Conservation (phyloP, 352 stramenopile species). For the Pythium plurisporium region DNA sequence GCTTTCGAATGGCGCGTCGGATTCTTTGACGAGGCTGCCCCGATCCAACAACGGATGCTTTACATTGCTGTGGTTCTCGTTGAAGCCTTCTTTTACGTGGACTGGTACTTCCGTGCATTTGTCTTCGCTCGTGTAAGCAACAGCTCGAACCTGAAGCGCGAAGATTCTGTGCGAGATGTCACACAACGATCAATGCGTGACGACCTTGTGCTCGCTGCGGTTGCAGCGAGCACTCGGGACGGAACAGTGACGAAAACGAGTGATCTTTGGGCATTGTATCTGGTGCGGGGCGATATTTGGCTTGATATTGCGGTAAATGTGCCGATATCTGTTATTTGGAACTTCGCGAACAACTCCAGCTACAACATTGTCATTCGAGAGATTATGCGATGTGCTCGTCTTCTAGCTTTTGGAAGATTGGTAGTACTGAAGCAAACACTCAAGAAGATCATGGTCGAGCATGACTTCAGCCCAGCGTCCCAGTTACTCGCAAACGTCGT, state of each 20-base stretch:
- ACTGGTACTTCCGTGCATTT: conserved; percentile 36
- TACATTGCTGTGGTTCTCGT: conserved; percentile 30
- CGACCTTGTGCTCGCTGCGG: conserved; percentile 6
- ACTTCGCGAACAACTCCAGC: conserved; percentile 40
- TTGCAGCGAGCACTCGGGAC: conserved; percentile 2
- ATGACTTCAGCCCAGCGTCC: conserved; percentile 30
- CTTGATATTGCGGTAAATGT: conserved; percentile 30
- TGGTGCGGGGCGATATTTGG: conserved; percentile 27
- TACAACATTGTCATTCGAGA: conserved; percentile 26
- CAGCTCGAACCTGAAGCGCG: not conserved
- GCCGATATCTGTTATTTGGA: conserved; percentile 49
- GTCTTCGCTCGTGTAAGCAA: conserved; percentile 36
- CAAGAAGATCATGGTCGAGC: conserved; percentile 38
- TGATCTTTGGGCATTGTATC: conserved; percentile 28
- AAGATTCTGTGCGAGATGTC: conserved; percentile 1
- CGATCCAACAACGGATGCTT: conserved; percentile 23
- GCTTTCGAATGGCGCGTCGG: conserved; percentile 19
- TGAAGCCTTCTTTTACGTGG: conserved; percentile 62
- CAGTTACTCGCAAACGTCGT: conserved; percentile 46
- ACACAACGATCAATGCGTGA: conserved; percentile 11
- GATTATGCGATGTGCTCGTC: conserved; percentile 33
- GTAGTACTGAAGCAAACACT: conserved; percentile 37
- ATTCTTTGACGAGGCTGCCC: conserved; percentile 19
- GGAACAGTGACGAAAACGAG: conserved; percentile 4
- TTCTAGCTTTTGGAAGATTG: conserved; percentile 41